phyloP scores from a whole-genome alignment of 2,329 filamentous ascomycete species.

The Diaporthe sp. region DNA sequence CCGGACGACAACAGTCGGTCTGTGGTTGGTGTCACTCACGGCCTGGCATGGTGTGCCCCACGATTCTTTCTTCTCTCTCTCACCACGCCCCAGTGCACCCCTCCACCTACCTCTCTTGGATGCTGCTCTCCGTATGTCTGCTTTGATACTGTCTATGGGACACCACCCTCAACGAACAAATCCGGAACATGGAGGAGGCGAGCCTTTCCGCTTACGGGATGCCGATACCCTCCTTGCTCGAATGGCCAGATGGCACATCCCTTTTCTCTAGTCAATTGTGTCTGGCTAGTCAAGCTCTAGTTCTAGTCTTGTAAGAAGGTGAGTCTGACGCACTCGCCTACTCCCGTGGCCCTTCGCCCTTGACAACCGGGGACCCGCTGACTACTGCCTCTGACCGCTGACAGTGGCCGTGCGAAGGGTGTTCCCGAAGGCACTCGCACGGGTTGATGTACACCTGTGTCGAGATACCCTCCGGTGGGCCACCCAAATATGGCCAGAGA shows the following conservation, averaged over 20 bases:
- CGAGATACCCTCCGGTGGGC: slow-evolving; percentile 4
- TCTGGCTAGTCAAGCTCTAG: background rate
- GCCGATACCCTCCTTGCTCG: slow-evolving; percentile 13
- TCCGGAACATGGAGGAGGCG: slow-evolving; percentile 17
- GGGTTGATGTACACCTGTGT: slow-evolving; percentile 12
- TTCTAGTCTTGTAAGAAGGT: slow-evolving; percentile 14
- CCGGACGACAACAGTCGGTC: slow-evolving; percentile 27
- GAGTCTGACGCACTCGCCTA: slow-evolving; percentile 25
- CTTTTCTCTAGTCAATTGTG: slow-evolving; percentile 16
- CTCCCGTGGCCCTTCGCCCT: slow-evolving; percentile 31
- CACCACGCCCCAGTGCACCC: background rate
- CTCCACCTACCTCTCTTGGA: background rate
- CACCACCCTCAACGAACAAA: background rate
- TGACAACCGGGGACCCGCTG: slow-evolving; percentile 7
- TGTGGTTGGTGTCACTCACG: slow-evolving; percentile 18
- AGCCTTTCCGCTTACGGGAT: slow-evolving; percentile 17
- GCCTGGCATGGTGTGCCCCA: slow-evolving; percentile 10
- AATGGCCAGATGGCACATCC: slow-evolving; percentile 13
- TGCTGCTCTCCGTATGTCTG: background rate
- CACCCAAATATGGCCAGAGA: slow-evolving; percentile 16
- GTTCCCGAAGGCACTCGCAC: slow-evolving; percentile 23
- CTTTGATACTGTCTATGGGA: background rate
- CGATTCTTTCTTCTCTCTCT: background rate
- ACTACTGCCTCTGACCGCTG: slow-evolving; percentile 9
- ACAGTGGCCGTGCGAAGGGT: slow-evolving; percentile 23